Evolutionary conservation across 2,329 filamentous ascomycete genomes (phyloP), one percentile per base, ranked within the genome.

Genomic region (Paramyrothecium sp.): DNA sequence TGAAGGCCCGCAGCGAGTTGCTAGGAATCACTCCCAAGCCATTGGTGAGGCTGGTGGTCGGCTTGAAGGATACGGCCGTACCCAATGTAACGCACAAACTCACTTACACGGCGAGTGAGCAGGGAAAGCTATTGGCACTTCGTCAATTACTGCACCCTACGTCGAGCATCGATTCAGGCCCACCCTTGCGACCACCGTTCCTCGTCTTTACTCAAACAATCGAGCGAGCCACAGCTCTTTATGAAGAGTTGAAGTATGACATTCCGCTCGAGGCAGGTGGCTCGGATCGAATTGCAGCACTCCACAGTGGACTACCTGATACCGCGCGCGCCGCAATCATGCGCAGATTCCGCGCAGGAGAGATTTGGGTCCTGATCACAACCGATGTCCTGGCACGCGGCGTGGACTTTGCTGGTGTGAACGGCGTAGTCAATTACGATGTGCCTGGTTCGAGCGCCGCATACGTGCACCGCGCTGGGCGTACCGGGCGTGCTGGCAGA

Each of bases 161-260:
- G 7, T 80, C 86, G 1, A 76, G 78, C 12, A 72, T 74, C 58
- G 75, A 78, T 61, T 81, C 86, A 0, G 81, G 84, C 11, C 81
- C 85, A 26, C 78, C 80, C 7, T 79, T 98, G 50, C 87, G 91
- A 1, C 92, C 95, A 0, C 95, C 95, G 0, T 97, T 97, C 75
- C 82, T 99, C 7, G 89, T 99, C 59, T 99, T 99, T 73, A 95
- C 94, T 0, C 95, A 99, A 75, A 97, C 94, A 1, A 97, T 99
- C 57, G 89, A 93, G 54, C 87, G 95, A 65, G 95, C 95, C 1
- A 85, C 89, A 33, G 92, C 95, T 5, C 82, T 99, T 2, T 88
- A 96, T 71, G 88, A 90, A 34, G 95, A 99, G 72, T 83, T 99
- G 30, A 88, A 91, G 60, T 99, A 97, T 75, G 95, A 99, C 70